Evolutionary conservation across 495 filamentous ascomycete genomes (phyloP), one percentile per base, ranked within the genome.

Genomic region (Talaromyces nanjingensis): DNA sequence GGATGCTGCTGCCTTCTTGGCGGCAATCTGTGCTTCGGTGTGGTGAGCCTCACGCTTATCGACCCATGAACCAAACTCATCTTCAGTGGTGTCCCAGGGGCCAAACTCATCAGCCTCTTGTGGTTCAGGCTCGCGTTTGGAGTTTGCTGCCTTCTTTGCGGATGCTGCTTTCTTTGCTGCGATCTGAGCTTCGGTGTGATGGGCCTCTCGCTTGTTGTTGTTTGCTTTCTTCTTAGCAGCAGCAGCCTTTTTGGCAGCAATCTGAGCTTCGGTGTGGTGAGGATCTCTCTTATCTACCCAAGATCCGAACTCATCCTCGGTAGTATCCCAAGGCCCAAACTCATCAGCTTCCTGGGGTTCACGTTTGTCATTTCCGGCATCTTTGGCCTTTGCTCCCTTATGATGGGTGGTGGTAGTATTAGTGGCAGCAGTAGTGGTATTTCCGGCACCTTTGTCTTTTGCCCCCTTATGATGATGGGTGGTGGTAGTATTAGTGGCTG

Each of bases 241-340:
- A 6, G 54, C 54, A 56, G 54, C 54, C n/a, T 56, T 16, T 31
- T 59, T 59, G 57, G 57, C 57, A 24, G 57, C 57, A 24, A 59
- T 59, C 34, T 59, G 57, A 16, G 57, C 57, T 39, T 59, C 57
- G 18, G 57, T 59, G 25, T 59, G 57, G 16, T 59, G 57, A 6
- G 57, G 57, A 3, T 22, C 27, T 18, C 57, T 34, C 34, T 59
- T 59, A 29, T 59, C 57, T 33, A 59, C 57, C 57, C 57, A 59
- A 8, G 57, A 59, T 5, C 57, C 57, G 34, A 59, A 59, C 57
- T 59, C 57, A n/a, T 53, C 62, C 25, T 56, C 62, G n/a, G 47
- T 57, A 49, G 24, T 63, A 42, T 53, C 33, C 49, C 27, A 58
- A 12, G 52, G 62, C 0, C 49, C 49, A 39, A 56, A 39, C 29